Percentiles rank a stretch among this genome's conserved stretches.
phyloP scores from a whole-genome alignment of 2,329 filamentous ascomycete species.

The Hypoxylon sp. region DNA sequence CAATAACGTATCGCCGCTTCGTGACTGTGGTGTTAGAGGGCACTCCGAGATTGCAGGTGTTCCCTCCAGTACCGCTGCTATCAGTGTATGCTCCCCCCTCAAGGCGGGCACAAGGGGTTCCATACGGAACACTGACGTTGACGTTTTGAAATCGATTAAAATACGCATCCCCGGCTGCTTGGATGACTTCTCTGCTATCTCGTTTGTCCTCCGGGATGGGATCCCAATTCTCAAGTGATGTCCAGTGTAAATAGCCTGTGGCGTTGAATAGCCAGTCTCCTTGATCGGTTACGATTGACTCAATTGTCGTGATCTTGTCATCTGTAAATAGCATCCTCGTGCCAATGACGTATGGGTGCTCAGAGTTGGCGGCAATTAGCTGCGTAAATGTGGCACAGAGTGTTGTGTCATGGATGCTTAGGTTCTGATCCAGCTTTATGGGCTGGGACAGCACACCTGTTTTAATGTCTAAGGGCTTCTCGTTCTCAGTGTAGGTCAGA shows the following conservation, averaged over 20 bases:
- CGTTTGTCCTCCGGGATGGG: conserved; percentile 48
- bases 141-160: conserved; percentile 48
- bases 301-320: conserved; percentile 45
- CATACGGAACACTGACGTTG: conserved; percentile 45
- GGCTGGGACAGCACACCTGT: conserved; percentile 48
- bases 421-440: conserved; percentile 53
- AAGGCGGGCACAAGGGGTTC: conserved; percentile 49
- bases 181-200: conserved; percentile 47
- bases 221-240: conserved; percentile 49
- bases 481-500: conserved; percentile 54
- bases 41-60: conserved; percentile 48
- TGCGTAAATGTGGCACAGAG: conserved; percentile 60
- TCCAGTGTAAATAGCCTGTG: conserved; percentile 46
- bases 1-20: conserved; percentile 50
- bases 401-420: conserved; percentile 53
- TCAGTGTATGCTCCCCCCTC: conserved; percentile 50
- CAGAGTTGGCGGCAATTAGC: conserved; percentile 53
- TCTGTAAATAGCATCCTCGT: conserved; percentile 50
- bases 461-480: conserved; percentile 43
- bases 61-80: conserved; percentile 33
- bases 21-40: conserved; percentile 47
- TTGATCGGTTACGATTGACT: conserved; percentile 51
- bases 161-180: conserved; percentile 51
- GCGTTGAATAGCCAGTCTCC: conserved; percentile 53
- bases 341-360: conserved; percentile 53